phyloP scores from a whole-genome alignment of 371 early-diverging fungal species.

The Mucor piriformis region DNA sequence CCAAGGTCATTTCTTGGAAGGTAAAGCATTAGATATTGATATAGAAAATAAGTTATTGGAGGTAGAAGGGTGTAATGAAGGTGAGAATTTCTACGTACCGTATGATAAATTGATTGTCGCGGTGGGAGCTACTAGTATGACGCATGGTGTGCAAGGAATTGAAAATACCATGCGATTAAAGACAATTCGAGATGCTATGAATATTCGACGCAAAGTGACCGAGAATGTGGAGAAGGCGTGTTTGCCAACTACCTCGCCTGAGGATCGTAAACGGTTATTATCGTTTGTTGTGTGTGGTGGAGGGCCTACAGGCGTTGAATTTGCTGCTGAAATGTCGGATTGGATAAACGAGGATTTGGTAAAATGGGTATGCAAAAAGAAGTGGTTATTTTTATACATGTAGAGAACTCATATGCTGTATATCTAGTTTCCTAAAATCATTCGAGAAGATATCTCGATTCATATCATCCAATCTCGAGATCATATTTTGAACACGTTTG shows the following conservation, averaged over 20 bases:
- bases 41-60: constrained; percentile 64
- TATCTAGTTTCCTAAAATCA: constrained; percentile 59
- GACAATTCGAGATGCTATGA: constrained; percentile 73
- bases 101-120: constrained; percentile 86
- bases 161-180: constrained; percentile 73
- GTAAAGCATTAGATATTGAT: constrained; percentile 69
- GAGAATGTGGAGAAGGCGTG: constrained; percentile 85
- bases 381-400: not conserved
- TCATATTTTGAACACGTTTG: constrained; percentile 85
- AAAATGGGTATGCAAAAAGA: constrained; percentile 67
- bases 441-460: constrained; percentile 69
- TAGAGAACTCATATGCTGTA: too few relatives aligned
- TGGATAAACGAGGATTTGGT: constrained; percentile 82
- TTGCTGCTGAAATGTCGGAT: constrained; percentile 85
- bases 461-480: constrained; percentile 74
- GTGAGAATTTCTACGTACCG: constrained; percentile 57
- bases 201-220: constrained; percentile 68
- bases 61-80: constrained; percentile 36
- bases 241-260: constrained; percentile 71
- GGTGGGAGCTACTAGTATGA: constrained; percentile 80
- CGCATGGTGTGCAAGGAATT: constrained; percentile 81
- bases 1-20: constrained; percentile 60
- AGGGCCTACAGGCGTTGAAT: constrained; percentile 80
- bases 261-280: constrained; percentile 79
- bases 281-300: constrained; percentile 88